These are phyloP conservation scores for Linnemannia schmuckeri DNA, from an alignment of 192 early-diverging fungal genomes.

Conservation along the genomic window DNA sequence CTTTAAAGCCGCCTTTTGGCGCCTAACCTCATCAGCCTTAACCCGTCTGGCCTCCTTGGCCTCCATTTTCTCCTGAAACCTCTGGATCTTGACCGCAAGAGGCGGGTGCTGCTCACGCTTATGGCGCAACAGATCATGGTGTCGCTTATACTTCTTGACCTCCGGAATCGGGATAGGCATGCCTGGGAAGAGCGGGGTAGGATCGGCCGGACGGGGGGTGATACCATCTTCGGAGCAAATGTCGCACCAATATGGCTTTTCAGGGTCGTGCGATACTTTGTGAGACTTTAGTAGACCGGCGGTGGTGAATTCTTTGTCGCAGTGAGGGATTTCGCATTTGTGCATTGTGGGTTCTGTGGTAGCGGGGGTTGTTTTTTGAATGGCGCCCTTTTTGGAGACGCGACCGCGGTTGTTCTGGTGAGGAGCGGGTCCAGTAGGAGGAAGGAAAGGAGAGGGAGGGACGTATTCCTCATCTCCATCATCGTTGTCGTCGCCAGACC, in stretches of 20 bases:
- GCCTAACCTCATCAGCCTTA: neutral
- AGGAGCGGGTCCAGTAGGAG: no score
- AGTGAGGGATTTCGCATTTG: neutral
- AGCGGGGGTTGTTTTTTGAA: no score
- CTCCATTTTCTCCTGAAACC: neutral
- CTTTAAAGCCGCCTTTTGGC: neutral
- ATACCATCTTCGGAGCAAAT: constrained; percentile 31
- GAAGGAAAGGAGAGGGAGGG: no score
- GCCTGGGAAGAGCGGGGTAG: neutral
- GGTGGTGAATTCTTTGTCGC: constrained; percentile 14
- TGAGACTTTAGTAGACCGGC: constrained; percentile 32
- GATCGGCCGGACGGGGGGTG: neutral
- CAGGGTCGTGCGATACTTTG: constrained; percentile 30
- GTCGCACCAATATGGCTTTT: constrained; percentile 42
- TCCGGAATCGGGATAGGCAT: neutral
- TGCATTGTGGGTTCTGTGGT: no score
- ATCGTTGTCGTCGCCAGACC: no score
- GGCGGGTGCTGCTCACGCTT: constrained; percentile 49
- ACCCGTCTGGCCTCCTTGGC: neutral
- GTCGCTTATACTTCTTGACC: constrained; percentile 44
- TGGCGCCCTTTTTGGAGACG: no score
- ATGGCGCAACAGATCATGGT: constrained; percentile 48
- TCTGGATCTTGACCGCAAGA: constrained; percentile 21
- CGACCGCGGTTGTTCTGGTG: no score
- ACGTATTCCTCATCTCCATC: no score